Percentiles rank a stretch among this genome's conserved stretches.
These are phyloP conservation scores for Sclerotinia trifoliorum DNA, from an alignment of 2,329 filamentous ascomycete genomes.

Conservation along the genomic window DNA sequence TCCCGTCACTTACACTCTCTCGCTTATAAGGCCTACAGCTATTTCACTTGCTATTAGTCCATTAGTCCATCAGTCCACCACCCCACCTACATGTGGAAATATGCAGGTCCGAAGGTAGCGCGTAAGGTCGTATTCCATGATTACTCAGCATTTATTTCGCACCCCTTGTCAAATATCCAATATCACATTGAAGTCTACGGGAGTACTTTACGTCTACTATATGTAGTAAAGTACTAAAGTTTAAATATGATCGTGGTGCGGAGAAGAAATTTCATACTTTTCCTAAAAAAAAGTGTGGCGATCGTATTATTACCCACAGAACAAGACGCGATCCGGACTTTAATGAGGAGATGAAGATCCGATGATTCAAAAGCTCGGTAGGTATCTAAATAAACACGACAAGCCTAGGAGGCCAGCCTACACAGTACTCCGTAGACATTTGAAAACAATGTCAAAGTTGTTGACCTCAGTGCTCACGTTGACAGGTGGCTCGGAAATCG, in stretches of 20 bases:
- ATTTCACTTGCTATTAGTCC: not conserved
- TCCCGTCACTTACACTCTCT: not conserved
- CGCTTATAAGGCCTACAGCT: slow-evolving; percentile 2
- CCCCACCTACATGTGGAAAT: not conserved
- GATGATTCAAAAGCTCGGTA: not conserved
- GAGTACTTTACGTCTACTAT: not conserved
- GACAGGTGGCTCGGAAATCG: not conserved
- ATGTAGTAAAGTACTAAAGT: not conserved
- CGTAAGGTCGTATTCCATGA: slow-evolving; percentile 9
- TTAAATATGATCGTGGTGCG: not conserved
- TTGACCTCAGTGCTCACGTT: not conserved
- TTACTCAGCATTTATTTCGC: not conserved
- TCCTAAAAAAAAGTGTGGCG: not conserved
- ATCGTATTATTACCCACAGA: not conserved
- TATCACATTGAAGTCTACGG: not conserved
- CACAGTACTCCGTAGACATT: not conserved
- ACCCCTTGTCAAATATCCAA: slow-evolving; percentile 1
- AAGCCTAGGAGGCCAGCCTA: not conserved
- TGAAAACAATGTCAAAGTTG: not conserved
- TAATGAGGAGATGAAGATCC: not conserved
- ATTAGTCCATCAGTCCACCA: not conserved
- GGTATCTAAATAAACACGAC: not conserved
- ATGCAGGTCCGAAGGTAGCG: slow-evolving; percentile 7
- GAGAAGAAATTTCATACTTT: not conserved
- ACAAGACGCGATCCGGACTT: slow-evolving; percentile 1